Evolutionary conservation across 2,329 filamentous ascomycete species (phyloP).

Genomic region (Alternaria longipes): DNA sequence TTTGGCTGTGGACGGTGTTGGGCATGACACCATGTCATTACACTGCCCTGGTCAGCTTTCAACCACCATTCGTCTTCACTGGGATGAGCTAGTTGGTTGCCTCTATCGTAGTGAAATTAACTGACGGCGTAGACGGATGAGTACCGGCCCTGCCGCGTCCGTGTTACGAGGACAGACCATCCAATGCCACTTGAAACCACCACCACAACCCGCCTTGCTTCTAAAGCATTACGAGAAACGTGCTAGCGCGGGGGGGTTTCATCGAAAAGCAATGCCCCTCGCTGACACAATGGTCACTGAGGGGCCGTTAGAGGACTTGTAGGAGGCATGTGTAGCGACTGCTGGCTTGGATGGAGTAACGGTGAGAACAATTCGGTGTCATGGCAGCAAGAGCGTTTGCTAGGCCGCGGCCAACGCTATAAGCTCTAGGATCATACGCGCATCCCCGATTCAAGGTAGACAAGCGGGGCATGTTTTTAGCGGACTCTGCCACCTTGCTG

Average conservation of each 20-base stretch:
- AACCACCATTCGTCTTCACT: conserved; percentile 6
- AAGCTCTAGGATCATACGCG: conserved; percentile 23
- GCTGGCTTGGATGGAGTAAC: conserved; percentile 16
- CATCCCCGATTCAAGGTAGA: conserved; percentile 25
- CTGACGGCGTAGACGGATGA: conserved; percentile 18
- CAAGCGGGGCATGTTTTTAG: conserved; percentile 29
- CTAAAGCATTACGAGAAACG: conserved; percentile 45
- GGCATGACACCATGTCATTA: conserved; percentile 6
- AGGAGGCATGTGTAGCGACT: conserved; percentile 15
- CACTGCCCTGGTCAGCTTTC: background rate
- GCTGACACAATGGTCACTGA: conserved; percentile 18
- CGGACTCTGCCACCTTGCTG: conserved; percentile 20
- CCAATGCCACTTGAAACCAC: conserved; percentile 41
- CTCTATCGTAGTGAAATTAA: conserved; percentile 35
- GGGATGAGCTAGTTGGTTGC: conserved; percentile 8
- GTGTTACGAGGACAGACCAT: conserved; percentile 28
- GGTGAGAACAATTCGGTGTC: conserved; percentile 28
- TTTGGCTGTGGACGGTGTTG: background rate
- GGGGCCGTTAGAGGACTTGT: conserved; percentile 15
- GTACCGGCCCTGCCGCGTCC: conserved; percentile 42
- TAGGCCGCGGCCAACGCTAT: conserved; percentile 27
- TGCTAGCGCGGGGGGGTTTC: conserved; percentile 46
- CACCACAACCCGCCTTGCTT: conserved; percentile 38
- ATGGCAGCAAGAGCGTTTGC: conserved; percentile 22
- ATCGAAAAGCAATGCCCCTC: conserved; percentile 36